A percentile compares a stretch with the other conserved stretches of the same genome.
Evolutionary conservation across 2,329 filamentous ascomycete genomes (phyloP).

Genomic region (Sarocladium kiliense): DNA sequence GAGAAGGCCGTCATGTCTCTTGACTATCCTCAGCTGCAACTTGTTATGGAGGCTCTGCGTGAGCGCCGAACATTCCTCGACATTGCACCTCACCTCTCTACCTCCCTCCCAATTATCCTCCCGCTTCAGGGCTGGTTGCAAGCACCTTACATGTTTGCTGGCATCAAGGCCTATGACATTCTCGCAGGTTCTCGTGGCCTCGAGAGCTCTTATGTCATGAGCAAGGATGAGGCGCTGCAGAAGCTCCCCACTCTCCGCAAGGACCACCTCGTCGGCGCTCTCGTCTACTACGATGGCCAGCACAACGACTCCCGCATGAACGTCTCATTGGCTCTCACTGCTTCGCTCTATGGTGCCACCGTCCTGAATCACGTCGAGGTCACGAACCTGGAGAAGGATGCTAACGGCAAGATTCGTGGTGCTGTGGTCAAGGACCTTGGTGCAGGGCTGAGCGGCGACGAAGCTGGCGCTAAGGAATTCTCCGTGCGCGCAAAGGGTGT

Average conservation of each 20-base stretch:
- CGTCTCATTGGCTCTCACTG: constrained; percentile 74
- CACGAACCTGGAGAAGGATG: constrained; percentile 67
- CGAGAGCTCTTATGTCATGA: constrained; percentile 77
- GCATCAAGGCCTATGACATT: constrained; percentile 75
- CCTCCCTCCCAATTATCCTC: constrained; percentile 79
- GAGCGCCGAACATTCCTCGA: constrained; percentile 81
- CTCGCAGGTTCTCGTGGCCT: constrained; percentile 78
- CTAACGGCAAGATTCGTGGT: constrained; percentile 62
- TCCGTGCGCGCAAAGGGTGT: constrained; percentile 72
- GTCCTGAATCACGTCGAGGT: constrained; percentile 80
- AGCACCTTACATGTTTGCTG: constrained; percentile 66
- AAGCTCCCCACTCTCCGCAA: constrained; percentile 74
- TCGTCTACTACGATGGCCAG: constrained; percentile 83
- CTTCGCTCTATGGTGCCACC: constrained; percentile 73
- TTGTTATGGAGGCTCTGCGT: constrained; percentile 76
- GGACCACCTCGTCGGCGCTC: constrained; percentile 66
- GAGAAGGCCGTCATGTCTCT: constrained; percentile 84
- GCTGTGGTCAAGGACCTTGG: constrained; percentile 52
- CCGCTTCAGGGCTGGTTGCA: constrained; percentile 81
- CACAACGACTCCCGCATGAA: constrained; percentile 90
- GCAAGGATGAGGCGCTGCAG: constrained; percentile 70
- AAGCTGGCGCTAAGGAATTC: constrained; percentile 52
- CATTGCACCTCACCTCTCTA: constrained; percentile 75
- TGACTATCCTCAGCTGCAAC: constrained; percentile 75
- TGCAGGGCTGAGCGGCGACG: constrained; percentile 55